Conservation (phyloP, 371 early-diverging fungal genomes). For the Gilbertella persicaria region DNA sequence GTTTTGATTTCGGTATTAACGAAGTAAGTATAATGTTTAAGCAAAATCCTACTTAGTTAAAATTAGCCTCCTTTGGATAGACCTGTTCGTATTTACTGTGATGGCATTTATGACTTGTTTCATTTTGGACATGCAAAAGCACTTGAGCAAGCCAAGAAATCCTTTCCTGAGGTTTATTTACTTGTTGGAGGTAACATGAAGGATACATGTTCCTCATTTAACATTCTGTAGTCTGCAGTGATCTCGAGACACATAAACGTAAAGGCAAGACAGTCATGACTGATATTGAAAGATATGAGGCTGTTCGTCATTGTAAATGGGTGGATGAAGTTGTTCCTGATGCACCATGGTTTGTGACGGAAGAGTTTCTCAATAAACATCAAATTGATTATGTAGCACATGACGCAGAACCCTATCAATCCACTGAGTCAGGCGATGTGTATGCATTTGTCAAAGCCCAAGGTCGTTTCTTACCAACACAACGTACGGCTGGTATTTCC, state of each 20-base stretch:
- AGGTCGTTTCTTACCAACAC: slow-evolving; percentile 89
- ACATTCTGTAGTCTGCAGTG: slow-evolving; percentile 74
- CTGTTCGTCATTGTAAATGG: slow-evolving; percentile 95
- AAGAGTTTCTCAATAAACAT: slow-evolving; percentile 89
- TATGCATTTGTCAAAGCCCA: slow-evolving; percentile 92
- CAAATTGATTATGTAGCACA: slow-evolving; percentile 97
- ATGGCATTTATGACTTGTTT: slow-evolving; percentile 95
- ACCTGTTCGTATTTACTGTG: slow-evolving; percentile 87
- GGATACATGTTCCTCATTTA: not conserved
- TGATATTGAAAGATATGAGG: slow-evolving; percentile 87
- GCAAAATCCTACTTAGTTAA: not conserved
- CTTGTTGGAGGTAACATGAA: slow-evolving; percentile 80
- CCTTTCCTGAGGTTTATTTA: slow-evolving; percentile 85
- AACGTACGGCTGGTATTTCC: slow-evolving; percentile 93
- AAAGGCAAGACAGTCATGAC: slow-evolving; percentile 95
- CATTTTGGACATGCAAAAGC: slow-evolving; percentile 96
- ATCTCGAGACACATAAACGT: slow-evolving; percentile 78
- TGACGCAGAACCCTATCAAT: slow-evolving; percentile 93
- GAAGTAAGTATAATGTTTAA: slow-evolving; percentile 2
- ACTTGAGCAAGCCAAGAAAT: slow-evolving; percentile 93
- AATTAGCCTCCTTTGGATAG: slow-evolving; percentile 69
- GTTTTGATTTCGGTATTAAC: slow-evolving; percentile 15
- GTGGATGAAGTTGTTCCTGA: slow-evolving; percentile 92
- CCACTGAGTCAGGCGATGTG: slow-evolving; percentile 86
- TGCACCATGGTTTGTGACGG: slow-evolving; percentile 91